These are phyloP conservation scores for Corymbia maculata DNA, from an alignment of 345 rosid genomes.

Conservation along the genomic window DNA sequence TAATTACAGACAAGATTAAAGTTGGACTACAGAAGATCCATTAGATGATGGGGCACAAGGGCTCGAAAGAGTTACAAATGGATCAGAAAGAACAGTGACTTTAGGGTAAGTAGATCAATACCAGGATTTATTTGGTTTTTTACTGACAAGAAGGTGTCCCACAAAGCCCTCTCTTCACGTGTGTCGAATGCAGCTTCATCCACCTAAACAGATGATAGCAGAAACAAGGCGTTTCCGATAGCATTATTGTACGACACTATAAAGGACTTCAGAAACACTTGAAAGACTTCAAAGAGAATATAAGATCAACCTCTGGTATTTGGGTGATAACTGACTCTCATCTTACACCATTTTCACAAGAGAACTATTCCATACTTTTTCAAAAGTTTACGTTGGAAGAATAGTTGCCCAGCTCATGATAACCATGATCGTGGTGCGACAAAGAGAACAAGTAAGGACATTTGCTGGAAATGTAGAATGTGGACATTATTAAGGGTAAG, in stretches of 20 bases:
- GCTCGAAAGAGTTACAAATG: background rate
- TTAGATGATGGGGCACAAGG: background rate
- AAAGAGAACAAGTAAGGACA: background rate
- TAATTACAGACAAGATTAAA: background rate
- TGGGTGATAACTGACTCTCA: background rate
- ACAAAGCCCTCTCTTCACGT: conserved; percentile 61
- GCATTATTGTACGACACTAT: background rate
- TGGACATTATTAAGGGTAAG: background rate
- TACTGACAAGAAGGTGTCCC: conserved; percentile 47
- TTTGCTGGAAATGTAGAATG: background rate
- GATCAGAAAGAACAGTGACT: background rate
- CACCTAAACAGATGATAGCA: conserved; percentile 32
- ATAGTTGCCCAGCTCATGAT: background rate
- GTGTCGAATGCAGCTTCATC: conserved; percentile 73
- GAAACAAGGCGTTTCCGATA: background rate
- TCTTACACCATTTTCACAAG: background rate
- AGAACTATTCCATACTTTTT: background rate
- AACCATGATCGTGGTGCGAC: background rate
- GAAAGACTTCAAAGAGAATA: background rate
- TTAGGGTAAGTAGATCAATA: conserved; percentile 2
- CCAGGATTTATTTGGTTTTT: conserved; percentile 55
- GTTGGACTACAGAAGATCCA: background rate
- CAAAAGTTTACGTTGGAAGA: background rate
- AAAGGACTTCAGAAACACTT: background rate
- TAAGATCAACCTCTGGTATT: background rate